A percentile compares a stretch with the other conserved stretches of the same genome.
Evolutionary conservation across 2,329 filamentous ascomycete genomes (phyloP).

Genomic region (Knufia fluminis): DNA sequence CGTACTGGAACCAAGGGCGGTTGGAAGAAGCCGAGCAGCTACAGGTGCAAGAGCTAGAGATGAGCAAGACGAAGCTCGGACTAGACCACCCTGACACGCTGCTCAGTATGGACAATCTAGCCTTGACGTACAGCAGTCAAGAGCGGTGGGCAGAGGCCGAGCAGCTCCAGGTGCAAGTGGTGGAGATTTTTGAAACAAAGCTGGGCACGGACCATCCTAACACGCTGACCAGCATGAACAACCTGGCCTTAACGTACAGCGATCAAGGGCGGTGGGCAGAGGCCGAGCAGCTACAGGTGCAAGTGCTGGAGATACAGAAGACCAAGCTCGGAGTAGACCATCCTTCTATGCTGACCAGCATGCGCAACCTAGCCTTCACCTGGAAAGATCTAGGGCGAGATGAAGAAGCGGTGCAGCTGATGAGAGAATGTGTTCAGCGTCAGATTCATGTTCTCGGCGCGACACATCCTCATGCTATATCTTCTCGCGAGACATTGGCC

Average conservation of each 20-base stretch:
- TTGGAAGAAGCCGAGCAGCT: too few relatives aligned
- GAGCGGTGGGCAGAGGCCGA: slow-evolving; percentile 43
- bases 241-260: slow-evolving; percentile 17
- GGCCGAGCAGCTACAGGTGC: too few relatives aligned
- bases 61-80: slow-evolving; percentile 8
- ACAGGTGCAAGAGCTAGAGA: too few relatives aligned
- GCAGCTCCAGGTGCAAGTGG: slow-evolving; percentile 10
- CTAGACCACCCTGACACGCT: slow-evolving; percentile 18
- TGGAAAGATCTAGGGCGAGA: slow-evolving; percentile 1
- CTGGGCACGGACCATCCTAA: slow-evolving; percentile 14
- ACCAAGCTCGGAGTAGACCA: slow-evolving; percentile 13
- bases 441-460: slow-evolving; percentile 4
- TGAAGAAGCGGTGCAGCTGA: slow-evolving; percentile 10
- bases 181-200: slow-evolving; percentile 7
- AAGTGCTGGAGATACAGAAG: too few relatives aligned
- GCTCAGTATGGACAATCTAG: slow-evolving; percentile 17
- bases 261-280: too few relatives aligned
- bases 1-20: too few relatives aligned
- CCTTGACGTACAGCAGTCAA: too few relatives aligned
- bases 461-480: slow-evolving; percentile 5
- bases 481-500: not conserved
- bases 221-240: slow-evolving; percentile 18
- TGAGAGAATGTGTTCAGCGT: slow-evolving; percentile 7
- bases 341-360: slow-evolving; percentile 16
- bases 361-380: slow-evolving; percentile 15